Conservation (phyloP, 2,329 filamentous ascomycete species). For the Didymella glomerata region DNA sequence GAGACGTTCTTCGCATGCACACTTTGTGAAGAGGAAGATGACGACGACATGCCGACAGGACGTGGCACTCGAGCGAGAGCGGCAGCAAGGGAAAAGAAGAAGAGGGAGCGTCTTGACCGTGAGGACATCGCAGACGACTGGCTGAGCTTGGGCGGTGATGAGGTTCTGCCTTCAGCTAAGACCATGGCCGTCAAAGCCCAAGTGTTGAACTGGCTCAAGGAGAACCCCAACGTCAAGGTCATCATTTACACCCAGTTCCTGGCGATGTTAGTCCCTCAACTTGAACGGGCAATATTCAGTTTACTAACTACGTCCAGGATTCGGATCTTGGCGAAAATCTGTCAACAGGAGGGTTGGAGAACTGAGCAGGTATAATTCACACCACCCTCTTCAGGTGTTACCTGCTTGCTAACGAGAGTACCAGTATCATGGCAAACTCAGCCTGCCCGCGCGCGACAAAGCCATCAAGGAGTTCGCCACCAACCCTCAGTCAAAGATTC, state of each 20-base stretch:
- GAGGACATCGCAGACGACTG: constrained; percentile 51
- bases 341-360: constrained; percentile 59
- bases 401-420: constrained; percentile 25
- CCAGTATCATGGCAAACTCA: constrained; percentile 61
- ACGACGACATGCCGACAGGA: constrained; percentile 12
- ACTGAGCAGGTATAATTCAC: constrained; percentile 54
- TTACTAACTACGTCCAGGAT: constrained; percentile 45
- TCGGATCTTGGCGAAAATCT: constrained; percentile 61
- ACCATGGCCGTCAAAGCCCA: constrained; percentile 57
- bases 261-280: constrained; percentile 49
- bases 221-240: constrained; percentile 62
- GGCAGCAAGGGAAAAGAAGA: constrained; percentile 28
- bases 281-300: not conserved
- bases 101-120: constrained; percentile 19
- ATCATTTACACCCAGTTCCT: constrained; percentile 69
- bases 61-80: constrained; percentile 29
- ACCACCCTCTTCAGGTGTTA: no score
- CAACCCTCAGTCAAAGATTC: constrained; percentile 52
- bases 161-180: constrained; percentile 56
- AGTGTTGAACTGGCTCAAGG: constrained; percentile 55
- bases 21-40: constrained; percentile 36
- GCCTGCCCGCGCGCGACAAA: constrained; percentile 54
- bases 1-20: constrained; percentile 10
- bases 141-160: constrained; percentile 48
- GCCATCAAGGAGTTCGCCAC: constrained; percentile 59